Evolutionary conservation across 2,329 filamentous ascomycete genomes (phyloP).

Genomic region (Botryotinia convoluta): DNA sequence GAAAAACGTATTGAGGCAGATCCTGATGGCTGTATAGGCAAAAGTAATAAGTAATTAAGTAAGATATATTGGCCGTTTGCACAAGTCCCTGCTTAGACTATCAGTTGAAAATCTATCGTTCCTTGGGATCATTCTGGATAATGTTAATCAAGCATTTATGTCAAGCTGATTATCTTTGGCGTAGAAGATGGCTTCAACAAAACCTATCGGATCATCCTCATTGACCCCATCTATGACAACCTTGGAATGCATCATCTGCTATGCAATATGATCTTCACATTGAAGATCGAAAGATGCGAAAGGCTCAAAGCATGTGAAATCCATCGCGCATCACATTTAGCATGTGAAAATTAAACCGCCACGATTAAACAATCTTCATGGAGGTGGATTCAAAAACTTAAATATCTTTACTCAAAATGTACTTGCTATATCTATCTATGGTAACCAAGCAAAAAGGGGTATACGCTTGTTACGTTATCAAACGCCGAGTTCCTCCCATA

Average conservation of each 20-base stretch:
- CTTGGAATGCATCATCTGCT: slow-evolving; percentile 4
- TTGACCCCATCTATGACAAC: background rate
- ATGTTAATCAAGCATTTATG: background rate
- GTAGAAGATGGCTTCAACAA: background rate
- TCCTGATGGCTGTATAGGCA: background rate
- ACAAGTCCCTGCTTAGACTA: background rate
- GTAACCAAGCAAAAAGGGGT: slow-evolving; percentile 36
- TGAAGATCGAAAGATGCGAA: background rate
- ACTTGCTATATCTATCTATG: slow-evolving; percentile 15
- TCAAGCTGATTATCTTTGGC: background rate
- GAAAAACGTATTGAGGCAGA: background rate
- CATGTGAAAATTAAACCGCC: background rate
- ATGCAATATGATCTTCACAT: background rate
- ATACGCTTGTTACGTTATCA: slow-evolving; percentile 39
- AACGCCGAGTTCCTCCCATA: slow-evolving; percentile 38
- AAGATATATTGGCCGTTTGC: background rate
- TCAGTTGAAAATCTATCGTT: background rate
- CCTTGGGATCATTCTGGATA: background rate
- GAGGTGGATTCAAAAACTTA: background rate
- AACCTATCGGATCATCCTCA: background rate
- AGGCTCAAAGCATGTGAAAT: background rate
- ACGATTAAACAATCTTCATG: too few species aligned
- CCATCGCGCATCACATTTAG: background rate
- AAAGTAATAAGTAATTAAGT: background rate
- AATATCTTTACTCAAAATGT: background rate